Evolutionary conservation across 2,329 filamentous ascomycete species (phyloP), one percentile per base, ranked within the genome.

Genomic region (Nannizziopsis barbatae): DNA sequence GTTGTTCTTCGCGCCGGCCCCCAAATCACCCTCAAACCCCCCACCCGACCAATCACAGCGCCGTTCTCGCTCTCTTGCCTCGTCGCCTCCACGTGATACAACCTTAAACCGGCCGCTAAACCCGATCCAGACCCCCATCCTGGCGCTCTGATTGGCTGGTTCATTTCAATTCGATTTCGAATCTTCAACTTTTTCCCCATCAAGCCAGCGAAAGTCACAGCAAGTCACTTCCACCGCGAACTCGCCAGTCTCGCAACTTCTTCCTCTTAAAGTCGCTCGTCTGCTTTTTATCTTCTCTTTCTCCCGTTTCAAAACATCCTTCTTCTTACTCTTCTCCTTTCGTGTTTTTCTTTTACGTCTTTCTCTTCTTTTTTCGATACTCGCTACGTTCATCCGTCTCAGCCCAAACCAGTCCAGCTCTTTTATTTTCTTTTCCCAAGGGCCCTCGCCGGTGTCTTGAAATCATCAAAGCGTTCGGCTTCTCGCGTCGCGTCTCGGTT

Each of bases 51-150:
- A n/a, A 11, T 20, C 38, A n/a, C 15, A 20, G 15, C 33, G 14
- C 38, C 15, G 11, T 20, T 20, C 15, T 20, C 15, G 11, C 12
- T 9, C 14, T 20, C 14, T 20, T n/a, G 14, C 17, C 15, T 15
- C 38, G 18, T n/a, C 17, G 11, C 12, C 38, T 15, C 18, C 45
- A 47, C 45, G 45, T 47, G 45, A 47, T 38, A 41, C 45, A 39
- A 35, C 45, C 36, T 32, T 39, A 45, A 42, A 46, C 17, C 33
- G 15, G 5, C 40, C 27, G n/a, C 44, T 46, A 11, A 27, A 27
- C 22, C 22, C 22, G 4, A 4, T 27, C 22, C 18, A 30, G 45
- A 20, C 36, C 32, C 17, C 15, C 33, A 15, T 40, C 40, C 4
- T 20, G 18, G 35, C 22, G 35, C 36, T 35, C 36, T 37, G 17